Evolutionary conservation across 768 basidiomycete species (phyloP).

Genomic region (Podaxis sp.): DNA sequence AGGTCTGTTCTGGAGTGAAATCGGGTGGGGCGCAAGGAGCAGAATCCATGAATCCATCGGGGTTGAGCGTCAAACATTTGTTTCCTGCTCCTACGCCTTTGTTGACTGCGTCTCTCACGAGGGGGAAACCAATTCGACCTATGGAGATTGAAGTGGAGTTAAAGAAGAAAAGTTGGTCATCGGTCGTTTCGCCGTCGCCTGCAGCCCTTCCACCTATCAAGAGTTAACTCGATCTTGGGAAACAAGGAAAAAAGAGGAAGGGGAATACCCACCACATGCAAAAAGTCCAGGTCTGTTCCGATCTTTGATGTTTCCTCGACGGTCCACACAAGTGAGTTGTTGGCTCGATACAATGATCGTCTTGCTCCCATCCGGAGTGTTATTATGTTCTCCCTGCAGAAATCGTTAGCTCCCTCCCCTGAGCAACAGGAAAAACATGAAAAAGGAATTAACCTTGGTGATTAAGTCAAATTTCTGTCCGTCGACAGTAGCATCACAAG

Average conservation of each 20-base stretch:
- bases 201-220: conserved; percentile 25
- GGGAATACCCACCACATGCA: conserved; percentile 19
- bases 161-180: conserved; percentile 28
- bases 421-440: not conserved
- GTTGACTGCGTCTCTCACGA: conserved; percentile 23
- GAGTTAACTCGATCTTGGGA: not conserved
- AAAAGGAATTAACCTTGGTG: conserved; percentile 17
- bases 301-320: conserved; percentile 23
- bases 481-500: conserved; percentile 19
- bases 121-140: conserved; percentile 24
- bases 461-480: conserved; percentile 23
- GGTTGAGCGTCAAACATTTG: conserved; percentile 24
- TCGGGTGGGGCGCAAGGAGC: conserved; percentile 27
- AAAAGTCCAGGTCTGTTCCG: conserved; percentile 23
- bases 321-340: conserved; percentile 24
- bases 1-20: conserved; percentile 23
- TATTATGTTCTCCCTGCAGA: conserved; percentile 21
- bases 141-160: conserved; percentile 20
- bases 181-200: conserved; percentile 25
- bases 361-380: conserved; percentile 22
- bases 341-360: conserved; percentile 22
- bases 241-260: not conserved
- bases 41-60: conserved; percentile 26
- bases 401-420: not conserved
- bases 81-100: conserved; percentile 27